Evolutionary conservation across 495 filamentous ascomycete species (phyloP).

Genomic region (Aspergillus nidulans): DNA sequence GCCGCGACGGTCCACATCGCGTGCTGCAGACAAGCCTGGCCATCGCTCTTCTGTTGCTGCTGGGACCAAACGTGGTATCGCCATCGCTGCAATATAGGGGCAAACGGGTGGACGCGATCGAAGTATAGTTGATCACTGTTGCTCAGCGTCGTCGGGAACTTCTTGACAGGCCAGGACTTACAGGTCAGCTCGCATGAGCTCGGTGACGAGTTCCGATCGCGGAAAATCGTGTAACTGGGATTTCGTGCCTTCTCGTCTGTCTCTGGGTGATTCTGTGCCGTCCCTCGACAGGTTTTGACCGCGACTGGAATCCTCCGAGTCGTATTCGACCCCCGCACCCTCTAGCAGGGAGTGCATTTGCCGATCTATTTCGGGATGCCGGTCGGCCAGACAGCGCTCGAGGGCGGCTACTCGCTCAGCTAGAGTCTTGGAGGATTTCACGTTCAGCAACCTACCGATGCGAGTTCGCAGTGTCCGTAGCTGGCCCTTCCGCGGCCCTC

Average conservation of each 20-base stretch:
- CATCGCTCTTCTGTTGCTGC: slow-evolving; percentile 22
- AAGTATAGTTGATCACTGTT: slow-evolving; percentile 53
- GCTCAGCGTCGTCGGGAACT: background rate
- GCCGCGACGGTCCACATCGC: slow-evolving; percentile 56
- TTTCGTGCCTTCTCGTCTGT: background rate
- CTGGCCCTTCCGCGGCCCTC: slow-evolving; percentile 53
- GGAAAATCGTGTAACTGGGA: slow-evolving; percentile 10
- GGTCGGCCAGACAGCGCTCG: slow-evolving; percentile 23
- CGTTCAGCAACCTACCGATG: slow-evolving; percentile 31
- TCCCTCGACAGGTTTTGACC: slow-evolving; percentile 4
- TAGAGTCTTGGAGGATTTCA: background rate
- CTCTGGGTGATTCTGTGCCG: background rate
- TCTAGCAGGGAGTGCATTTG: slow-evolving; percentile 15
- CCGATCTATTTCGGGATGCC: slow-evolving; percentile 17
- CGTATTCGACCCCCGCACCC: slow-evolving; percentile 13
- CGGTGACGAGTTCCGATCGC: slow-evolving; percentile 16
- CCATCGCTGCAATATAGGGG: slow-evolving; percentile 49
- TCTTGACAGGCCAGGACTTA: slow-evolving; percentile 14
- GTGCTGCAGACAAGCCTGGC: slow-evolving; percentile 43
- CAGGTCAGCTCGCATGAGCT: slow-evolving; percentile 41
- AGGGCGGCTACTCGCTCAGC: slow-evolving; percentile 16
- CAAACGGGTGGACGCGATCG: slow-evolving; percentile 51
- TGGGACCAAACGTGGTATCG: slow-evolving; percentile 39
- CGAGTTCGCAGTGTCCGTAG: slow-evolving; percentile 45
- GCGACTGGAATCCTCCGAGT: slow-evolving; percentile 16